A percentile compares a stretch with the other conserved stretches of the same genome.
Conservation (phyloP, 2,329 filamentous ascomycete genomes). For the Verticillium nubilum region DNA sequence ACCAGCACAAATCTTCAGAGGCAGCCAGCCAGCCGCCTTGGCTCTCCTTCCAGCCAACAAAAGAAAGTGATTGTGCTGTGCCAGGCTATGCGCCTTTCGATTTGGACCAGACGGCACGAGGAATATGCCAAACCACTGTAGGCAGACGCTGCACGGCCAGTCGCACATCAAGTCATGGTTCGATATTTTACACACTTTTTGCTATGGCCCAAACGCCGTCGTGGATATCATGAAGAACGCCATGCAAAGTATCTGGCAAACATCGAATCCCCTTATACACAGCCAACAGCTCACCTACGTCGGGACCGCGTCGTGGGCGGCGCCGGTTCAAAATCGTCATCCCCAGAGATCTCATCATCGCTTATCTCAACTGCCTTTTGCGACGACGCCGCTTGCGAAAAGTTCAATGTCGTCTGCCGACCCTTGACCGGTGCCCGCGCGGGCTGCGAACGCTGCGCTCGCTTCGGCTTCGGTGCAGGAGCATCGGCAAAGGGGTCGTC, state of each 20-base stretch:
- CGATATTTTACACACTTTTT: not conserved
- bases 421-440: conserved; percentile 19
- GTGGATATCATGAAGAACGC: not conserved
- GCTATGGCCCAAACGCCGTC: conserved; percentile 9
- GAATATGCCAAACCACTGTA: too few relatives aligned
- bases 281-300: conserved; percentile 5
- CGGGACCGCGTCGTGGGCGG: conserved; percentile 24
- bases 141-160: too few relatives aligned
- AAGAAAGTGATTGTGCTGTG: too few relatives aligned
- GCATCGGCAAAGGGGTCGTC: conserved; percentile 1
- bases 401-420: conserved; percentile 45
- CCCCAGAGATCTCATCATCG: conserved; percentile 60
- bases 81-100: too few relatives aligned
- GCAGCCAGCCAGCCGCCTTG: too few relatives aligned
- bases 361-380: conserved; percentile 54
- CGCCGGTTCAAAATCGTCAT: conserved; percentile 54
- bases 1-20: too few relatives aligned
- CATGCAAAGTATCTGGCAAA: not conserved
- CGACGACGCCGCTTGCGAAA: conserved; percentile 37
- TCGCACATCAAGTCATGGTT: too few relatives aligned
- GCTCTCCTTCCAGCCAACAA: too few relatives aligned
- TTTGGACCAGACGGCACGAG: too few relatives aligned
- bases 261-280: not conserved
- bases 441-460: conserved; percentile 22
- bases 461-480: not conserved